Conservation (phyloP, 1,139 yeast species). For the Yamadazyma taylorii region DNA sequence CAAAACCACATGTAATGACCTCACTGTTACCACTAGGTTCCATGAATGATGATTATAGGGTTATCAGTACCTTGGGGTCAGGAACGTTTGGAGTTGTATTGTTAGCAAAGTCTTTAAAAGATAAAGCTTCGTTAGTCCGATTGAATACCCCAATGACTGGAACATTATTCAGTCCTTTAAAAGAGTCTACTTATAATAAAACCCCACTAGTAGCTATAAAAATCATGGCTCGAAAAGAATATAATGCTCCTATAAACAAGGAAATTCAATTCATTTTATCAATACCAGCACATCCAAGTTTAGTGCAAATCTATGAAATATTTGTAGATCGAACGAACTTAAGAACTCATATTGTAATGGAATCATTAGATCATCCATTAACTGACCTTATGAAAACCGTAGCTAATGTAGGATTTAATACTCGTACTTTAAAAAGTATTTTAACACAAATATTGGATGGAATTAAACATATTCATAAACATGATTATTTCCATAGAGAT, state of each 20-base stretch:
- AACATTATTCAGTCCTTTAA: constrained; percentile 53
- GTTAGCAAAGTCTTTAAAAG: constrained; percentile 48
- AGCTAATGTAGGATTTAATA: constrained; percentile 50
- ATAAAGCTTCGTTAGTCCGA: constrained; percentile 13
- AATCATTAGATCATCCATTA: constrained; percentile 78
- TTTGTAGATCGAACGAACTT: constrained; percentile 62
- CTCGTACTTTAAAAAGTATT: constrained; percentile 62
- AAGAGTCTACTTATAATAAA: constrained; percentile 23
- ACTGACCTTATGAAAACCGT: constrained; percentile 69
- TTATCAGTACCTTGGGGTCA: constrained; percentile 59
- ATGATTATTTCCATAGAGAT: constrained; percentile 83
- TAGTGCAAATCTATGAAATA: constrained; percentile 75
- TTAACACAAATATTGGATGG: constrained; percentile 73
- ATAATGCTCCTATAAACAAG: constrained; percentile 59
- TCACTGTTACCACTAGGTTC: constrained; percentile 20
- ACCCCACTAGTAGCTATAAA: constrained; percentile 76
- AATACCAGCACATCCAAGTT: constrained; percentile 68
- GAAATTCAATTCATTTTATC: constrained; percentile 73
- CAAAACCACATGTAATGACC: too few species aligned
- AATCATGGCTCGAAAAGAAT: constrained; percentile 61
- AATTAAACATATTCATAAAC: constrained; percentile 74
- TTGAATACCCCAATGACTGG: constrained; percentile 23
- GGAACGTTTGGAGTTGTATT: constrained; percentile 80
- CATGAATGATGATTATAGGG: constrained; percentile 45
- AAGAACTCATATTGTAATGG: constrained; percentile 83